A percentile compares a stretch with the other conserved stretches of the same genome.
Conservation (phyloP, 192 early-diverging fungal species). For the Lobosporangium transversale region DNA sequence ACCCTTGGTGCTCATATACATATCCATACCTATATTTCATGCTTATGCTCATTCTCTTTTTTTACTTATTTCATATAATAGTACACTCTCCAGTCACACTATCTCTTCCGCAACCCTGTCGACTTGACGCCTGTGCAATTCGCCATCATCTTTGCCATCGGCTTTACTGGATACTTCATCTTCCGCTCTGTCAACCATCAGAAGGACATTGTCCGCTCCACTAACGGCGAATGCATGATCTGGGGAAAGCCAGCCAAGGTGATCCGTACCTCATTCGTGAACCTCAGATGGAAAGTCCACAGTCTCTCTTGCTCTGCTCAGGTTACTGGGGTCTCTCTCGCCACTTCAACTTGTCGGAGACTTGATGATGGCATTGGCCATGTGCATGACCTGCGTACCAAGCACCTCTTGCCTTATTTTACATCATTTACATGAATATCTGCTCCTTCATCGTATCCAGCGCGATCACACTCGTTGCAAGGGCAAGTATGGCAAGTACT, state of each 20-base stretch:
- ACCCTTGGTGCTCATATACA: too few species aligned
- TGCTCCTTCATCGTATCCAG: constrained; percentile 72
- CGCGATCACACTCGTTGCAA: constrained; percentile 77
- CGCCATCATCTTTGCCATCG: constrained; percentile 57
- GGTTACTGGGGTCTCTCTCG: constrained; percentile 88
- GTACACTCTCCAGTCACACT: constrained; percentile 87
- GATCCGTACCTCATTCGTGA: constrained; percentile 74
- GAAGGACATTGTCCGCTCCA: constrained; percentile 76
- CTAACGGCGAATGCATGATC: constrained; percentile 77
- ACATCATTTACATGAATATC: constrained; percentile 73
- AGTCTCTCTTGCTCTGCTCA: constrained; percentile 70
- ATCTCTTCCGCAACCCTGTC: constrained; percentile 75
- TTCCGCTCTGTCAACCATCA: constrained; percentile 85
- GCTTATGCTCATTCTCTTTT: too few species aligned
- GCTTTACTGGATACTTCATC: constrained; percentile 79
- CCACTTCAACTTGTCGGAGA: constrained; percentile 88
- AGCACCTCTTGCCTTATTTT: too few species aligned
- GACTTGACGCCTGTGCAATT: constrained; percentile 70
- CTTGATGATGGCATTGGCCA: constrained; percentile 73
- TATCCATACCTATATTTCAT: too few species aligned
- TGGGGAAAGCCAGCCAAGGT: constrained; percentile 81
- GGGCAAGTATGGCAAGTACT: constrained; percentile 86
- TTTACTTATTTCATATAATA: too few species aligned
- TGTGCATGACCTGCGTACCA: constrained; percentile 79
- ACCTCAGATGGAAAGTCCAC: constrained; percentile 81